Evolutionary conservation across 2,329 filamentous ascomycete species (phyloP).

Genomic region (Penicillium italicum): DNA sequence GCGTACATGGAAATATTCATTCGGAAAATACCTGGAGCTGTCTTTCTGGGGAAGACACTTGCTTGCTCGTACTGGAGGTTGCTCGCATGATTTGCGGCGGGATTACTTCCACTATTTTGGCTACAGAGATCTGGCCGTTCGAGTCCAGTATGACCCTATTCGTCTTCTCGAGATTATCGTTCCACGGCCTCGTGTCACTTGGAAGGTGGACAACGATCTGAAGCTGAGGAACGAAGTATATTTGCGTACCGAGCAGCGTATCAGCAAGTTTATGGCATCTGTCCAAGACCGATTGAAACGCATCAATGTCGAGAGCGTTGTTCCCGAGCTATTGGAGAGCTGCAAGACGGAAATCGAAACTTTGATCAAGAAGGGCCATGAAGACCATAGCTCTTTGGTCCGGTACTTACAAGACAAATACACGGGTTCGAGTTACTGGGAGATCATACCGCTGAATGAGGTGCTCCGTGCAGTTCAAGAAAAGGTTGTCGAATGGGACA

Average conservation of each 20-base stretch:
- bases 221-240: constrained; percentile 91
- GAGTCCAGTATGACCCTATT: constrained; percentile 89
- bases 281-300: constrained; percentile 78
- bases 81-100: constrained; percentile 85
- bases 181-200: constrained; percentile 82
- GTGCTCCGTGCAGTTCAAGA: constrained; percentile 88
- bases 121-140: constrained; percentile 76
- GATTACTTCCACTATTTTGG: constrained; percentile 94
- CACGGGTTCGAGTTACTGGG: constrained; percentile 91
- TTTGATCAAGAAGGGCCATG: constrained; percentile 72
- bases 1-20: constrained; percentile 95
- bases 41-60: constrained; percentile 91
- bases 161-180: constrained; percentile 93
- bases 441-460: constrained; percentile 88
- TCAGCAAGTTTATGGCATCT: constrained; percentile 82
- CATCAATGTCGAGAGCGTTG: constrained; percentile 86
- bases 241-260: constrained; percentile 71
- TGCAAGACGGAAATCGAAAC: constrained; percentile 79
- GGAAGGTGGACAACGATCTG: constrained; percentile 95
- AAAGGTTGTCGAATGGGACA: constrained; percentile 90
- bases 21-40: constrained; percentile 96
- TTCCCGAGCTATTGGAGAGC: constrained; percentile 78
- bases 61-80: constrained; percentile 69
- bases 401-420: constrained; percentile 84
- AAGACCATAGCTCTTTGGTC: constrained; percentile 72